Evolutionary conservation across 805 yeast genomes (phyloP).

Genomic region (Wickerhamiella azyma): DNA sequence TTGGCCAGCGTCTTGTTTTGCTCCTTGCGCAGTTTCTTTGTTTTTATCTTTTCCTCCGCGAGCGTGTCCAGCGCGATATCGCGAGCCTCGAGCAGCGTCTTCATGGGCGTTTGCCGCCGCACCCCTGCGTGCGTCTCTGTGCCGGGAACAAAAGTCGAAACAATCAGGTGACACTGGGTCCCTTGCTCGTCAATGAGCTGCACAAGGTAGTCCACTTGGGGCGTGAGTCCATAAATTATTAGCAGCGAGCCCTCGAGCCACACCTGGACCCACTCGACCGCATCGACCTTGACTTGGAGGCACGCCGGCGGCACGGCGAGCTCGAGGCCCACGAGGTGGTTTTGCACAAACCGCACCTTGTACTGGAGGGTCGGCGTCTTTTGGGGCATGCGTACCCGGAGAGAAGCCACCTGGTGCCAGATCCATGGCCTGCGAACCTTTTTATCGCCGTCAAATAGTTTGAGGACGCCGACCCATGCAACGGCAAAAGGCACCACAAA

Average conservation of each 20-base stretch:
- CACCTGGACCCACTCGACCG: slow-evolving; percentile 56
- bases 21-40: slow-evolving; percentile 46
- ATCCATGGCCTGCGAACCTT: slow-evolving; percentile 1
- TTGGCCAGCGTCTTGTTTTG: slow-evolving; percentile 39
- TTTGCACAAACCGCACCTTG: slow-evolving; percentile 21
- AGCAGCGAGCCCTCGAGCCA: slow-evolving; percentile 32
- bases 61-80: slow-evolving; percentile 49
- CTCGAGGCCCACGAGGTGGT: slow-evolving; percentile 18
- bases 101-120: slow-evolving; percentile 36
- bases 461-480: not conserved
- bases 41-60: slow-evolving; percentile 40
- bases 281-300: slow-evolving; percentile 39
- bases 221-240: slow-evolving; percentile 52
- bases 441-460: not conserved
- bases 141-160: slow-evolving; percentile 16
- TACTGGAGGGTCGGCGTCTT: not conserved
- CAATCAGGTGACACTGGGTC: slow-evolving; percentile 13
- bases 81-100: slow-evolving; percentile 51
- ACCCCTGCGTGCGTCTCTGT: slow-evolving; percentile 24
- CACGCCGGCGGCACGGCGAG: slow-evolving; percentile 19
- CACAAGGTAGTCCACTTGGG: slow-evolving; percentile 49
- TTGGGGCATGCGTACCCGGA: not conserved
- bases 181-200: slow-evolving; percentile 30
- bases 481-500: slow-evolving; percentile 1
- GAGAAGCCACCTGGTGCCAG: not conserved